Base-by-base conservation (phyloP, 2,329 filamentous ascomycete species). In the Fusarium mangiferae region DNA sequence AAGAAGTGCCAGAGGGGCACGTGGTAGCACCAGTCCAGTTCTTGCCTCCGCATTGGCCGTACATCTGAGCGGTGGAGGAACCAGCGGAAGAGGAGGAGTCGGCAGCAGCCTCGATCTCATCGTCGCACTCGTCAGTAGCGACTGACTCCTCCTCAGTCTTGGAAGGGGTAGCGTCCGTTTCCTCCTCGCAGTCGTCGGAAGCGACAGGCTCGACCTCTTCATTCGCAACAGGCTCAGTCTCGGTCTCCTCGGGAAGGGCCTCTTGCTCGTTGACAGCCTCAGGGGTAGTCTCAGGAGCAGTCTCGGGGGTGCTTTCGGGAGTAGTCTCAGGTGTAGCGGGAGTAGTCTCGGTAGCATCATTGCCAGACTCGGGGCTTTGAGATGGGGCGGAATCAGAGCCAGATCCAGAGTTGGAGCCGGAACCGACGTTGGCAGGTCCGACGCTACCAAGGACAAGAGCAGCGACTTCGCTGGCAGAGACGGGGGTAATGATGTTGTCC, bases 391-490 rank as follows among this genome's bases (percentile, higher is more conserved):
- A 65, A 24, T 67, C 75, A 10, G 63, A 57, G 13, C 33, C 70
- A 18, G 78, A 68, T 26, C 73, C 76, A 3, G 80, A 49, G 24
- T 24, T 59, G 15, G 77, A 59, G 22, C 38, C 65, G 10, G 78
- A 70, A 38, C 77, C 76, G 11, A 80, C 52, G 48, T 78, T 79
- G 14, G 75, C 42, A 15, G 78, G 78, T 7, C 78, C 78, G 24
- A 73, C 78, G 45, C 46, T 72, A 45, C 68, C 61, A 6, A 28
- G 51, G 26, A 80, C 78, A 41, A 79, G 78, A 33, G 55, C 66
- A 4, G 73, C 58, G 26, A 80, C 78, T 36, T 74, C 56, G 22
- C 62, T 70, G 14, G 77, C 78, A n/a, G 75, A 66, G 39, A 80
- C 69, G 12, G 78, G 77, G 28, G 66, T 56, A 17, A 80, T 76